Conservation (phyloP, 1,139 yeast species). For the Suhomyces kunorum region DNA sequence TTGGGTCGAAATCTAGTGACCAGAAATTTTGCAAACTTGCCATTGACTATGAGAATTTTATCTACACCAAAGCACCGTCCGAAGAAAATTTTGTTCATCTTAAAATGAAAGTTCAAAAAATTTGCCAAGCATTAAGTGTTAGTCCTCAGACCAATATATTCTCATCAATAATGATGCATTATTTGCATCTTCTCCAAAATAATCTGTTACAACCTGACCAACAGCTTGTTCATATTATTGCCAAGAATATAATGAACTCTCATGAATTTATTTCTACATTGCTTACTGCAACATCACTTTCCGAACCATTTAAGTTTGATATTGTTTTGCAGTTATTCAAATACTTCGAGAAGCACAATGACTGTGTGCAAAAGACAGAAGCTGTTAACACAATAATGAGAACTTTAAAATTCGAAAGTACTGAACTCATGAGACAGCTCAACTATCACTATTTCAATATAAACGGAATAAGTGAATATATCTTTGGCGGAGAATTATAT, state of each 20-base stretch:
- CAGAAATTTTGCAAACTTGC: constrained; percentile 18
- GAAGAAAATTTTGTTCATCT: constrained; percentile 16
- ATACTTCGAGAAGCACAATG: constrained; percentile 17
- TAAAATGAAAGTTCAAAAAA: constrained; percentile 22
- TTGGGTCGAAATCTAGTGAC: constrained; percentile 13
- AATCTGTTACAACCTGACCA: constrained; percentile 5
- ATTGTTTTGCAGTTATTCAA: constrained; percentile 14
- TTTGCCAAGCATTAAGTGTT: constrained; percentile 9
- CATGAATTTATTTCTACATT: constrained; percentile 1
- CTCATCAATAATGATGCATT: constrained; percentile 4
- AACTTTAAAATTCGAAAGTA: constrained; percentile 15
- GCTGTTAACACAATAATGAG: constrained; percentile 20
- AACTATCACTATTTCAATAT: constrained; percentile 25
- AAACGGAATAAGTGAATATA: constrained; percentile 21
- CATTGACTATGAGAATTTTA: constrained; percentile 25
- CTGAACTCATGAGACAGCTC: constrained; percentile 14
- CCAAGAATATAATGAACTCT: constrained; percentile 11
- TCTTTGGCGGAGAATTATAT: neutral
- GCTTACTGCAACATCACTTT: constrained; percentile 3
- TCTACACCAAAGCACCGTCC: constrained; percentile 15
- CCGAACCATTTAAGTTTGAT: constrained; percentile 7
- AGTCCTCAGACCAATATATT: constrained; percentile 1
- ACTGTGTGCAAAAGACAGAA: constrained; percentile 15
- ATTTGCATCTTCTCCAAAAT: constrained; percentile 4
- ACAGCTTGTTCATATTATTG: constrained; percentile 17